Base-by-base conservation (phyloP, 805 yeast genomes). In the Saccharomycopsis microspora region DNA sequence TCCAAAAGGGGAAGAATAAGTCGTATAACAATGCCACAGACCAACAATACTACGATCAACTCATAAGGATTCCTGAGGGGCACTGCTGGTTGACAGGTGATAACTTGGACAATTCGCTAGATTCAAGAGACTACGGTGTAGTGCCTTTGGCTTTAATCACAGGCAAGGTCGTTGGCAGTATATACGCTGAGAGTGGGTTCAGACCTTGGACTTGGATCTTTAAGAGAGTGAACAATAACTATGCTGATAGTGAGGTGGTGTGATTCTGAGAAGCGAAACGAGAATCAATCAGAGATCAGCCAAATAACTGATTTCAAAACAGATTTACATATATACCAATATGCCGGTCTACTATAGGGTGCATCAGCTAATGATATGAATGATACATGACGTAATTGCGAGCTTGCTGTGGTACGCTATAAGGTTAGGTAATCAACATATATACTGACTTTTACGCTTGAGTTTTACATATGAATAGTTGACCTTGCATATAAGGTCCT, bases 41-140 rank as follows among this genome's bases (percentile, higher is more conserved):
- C 30, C 62, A 60, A 4, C 54, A 57, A 19, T 63, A 60, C 44
- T 8, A 34, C 8, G 53, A 65, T 42, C 74, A 76, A 48, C 86
- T 70, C 61, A 79, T 90, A 5, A 70, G 68, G 48, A 89, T 93
- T 0, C 98, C 98, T 1, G 77, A 80, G 55, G 98, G 98, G 3
- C 98, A 93, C 64, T 85, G 86, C 43, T 93, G 97, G 97, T 82
- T 89, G 3, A 87, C 97, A 0, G 99, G 99, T 1, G 99, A 93
- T 59, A 93, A 93, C 59, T 64, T 90, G 49, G 74, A 86, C 31
- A 87, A 82, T 55, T 85, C 96, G 27, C 67, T 89, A 43, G 99
- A 93, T 58, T 86, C 96, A 4, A 69, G 98, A 55, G 77, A 86
- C 0, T 93, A 93, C 60, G 85, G 89, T 37, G 86, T 82, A n/a